Evolutionary conservation across 768 basidiomycete species (phyloP).

Genomic region (Boletus huronensis): DNA sequence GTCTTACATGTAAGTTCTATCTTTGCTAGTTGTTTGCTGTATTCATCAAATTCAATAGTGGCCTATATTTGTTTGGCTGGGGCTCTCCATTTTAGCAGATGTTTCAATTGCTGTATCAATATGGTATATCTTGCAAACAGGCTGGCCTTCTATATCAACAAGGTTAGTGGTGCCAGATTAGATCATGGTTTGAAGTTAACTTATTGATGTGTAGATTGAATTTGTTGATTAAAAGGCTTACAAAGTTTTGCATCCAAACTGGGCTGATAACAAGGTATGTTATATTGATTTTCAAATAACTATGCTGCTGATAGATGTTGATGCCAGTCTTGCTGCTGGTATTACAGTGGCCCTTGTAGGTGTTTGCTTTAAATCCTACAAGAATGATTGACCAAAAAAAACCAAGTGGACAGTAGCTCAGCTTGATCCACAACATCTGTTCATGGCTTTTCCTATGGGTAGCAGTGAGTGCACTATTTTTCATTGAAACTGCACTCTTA

Average conservation of each 20-base stretch:
- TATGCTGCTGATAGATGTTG: background rate
- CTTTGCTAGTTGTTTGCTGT: background rate
- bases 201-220: slow-evolving; percentile 5
- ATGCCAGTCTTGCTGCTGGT: slow-evolving; percentile 14
- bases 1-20: background rate
- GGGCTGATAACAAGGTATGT: slow-evolving; percentile 25
- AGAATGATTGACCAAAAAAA: background rate
- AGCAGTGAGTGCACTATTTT: slow-evolving; percentile 14
- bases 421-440: slow-evolving; percentile 18
- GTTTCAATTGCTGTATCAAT: slow-evolving; percentile 23
- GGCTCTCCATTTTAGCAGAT: slow-evolving; percentile 18
- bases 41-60: slow-evolving; percentile 12
- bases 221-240: slow-evolving; percentile 14
- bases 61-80: slow-evolving; percentile 21
- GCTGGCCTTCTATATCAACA: background rate
- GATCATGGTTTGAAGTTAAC: background rate
- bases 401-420: slow-evolving; percentile 18
- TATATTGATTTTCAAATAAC: background rate
- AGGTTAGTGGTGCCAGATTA: slow-evolving; percentile 10
- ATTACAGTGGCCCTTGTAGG: slow-evolving; percentile 20
- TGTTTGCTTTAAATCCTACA: background rate
- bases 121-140: slow-evolving; percentile 11
- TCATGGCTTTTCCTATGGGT: slow-evolving; percentile 27
- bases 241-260: slow-evolving; percentile 25
- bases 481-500: background rate